A percentile compares a stretch with the other conserved stretches of the same genome.
Evolutionary conservation across 1,284 basidiomycete genomes (phyloP).

Genomic region (Volvariella volvacea): DNA sequence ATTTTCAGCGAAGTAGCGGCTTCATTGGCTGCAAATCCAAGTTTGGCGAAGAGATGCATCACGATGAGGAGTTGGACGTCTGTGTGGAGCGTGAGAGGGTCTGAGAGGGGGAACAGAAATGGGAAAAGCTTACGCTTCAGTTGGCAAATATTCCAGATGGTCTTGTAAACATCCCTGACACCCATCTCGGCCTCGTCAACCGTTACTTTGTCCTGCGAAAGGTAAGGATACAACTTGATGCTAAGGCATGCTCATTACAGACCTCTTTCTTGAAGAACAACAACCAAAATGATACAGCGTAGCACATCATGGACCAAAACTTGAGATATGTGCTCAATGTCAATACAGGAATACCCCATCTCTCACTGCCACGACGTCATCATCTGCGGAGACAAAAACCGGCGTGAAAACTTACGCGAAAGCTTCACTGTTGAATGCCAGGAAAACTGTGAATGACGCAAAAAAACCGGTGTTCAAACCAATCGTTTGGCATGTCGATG

Average conservation of each 20-base stretch:
- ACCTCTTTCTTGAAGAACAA: slow-evolving; percentile 87
- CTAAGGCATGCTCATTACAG: background rate
- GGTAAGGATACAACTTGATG: slow-evolving; percentile 6
- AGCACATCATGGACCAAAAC: slow-evolving; percentile 83
- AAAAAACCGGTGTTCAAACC: slow-evolving; percentile 97
- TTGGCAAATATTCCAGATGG: slow-evolving; percentile 92
- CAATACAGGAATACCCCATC: slow-evolving; percentile 85
- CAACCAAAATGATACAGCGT: slow-evolving; percentile 83
- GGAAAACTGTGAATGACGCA: slow-evolving; percentile 94
- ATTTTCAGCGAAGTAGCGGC: slow-evolving; percentile 91
- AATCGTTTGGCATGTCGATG: slow-evolving; percentile 97
- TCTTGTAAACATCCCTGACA: slow-evolving; percentile 85
- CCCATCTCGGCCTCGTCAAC: slow-evolving; percentile 82
- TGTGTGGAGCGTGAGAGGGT: slow-evolving; percentile 22
- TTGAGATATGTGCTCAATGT: slow-evolving; percentile 79
- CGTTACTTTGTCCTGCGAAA: slow-evolving; percentile 60
- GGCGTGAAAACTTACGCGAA: slow-evolving; percentile 61
- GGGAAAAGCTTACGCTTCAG: slow-evolving; percentile 74
- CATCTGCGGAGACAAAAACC: background rate
- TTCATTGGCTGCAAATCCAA: slow-evolving; percentile 95
- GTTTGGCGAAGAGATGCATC: slow-evolving; percentile 89
- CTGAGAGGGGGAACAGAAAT: slow-evolving; percentile 3
- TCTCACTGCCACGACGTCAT: slow-evolving; percentile 35
- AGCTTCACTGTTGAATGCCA: slow-evolving; percentile 92
- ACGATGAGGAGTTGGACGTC: slow-evolving; percentile 89